Evolutionary conservation across 1,139 yeast species (phyloP), one percentile per base, ranked within the genome.

Genomic region (Suhomyces coccinellae): DNA sequence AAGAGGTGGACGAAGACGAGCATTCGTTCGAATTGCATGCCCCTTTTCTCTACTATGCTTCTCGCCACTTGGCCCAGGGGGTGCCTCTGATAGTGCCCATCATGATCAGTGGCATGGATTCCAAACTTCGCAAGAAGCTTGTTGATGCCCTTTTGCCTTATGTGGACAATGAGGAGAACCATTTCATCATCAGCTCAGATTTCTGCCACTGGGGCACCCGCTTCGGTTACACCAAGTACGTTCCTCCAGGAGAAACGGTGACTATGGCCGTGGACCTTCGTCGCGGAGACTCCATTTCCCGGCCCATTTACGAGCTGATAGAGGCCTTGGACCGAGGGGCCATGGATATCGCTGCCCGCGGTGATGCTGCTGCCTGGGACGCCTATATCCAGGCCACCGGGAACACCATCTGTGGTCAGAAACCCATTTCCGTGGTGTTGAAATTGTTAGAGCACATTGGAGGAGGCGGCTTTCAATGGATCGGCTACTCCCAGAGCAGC

Each of bases 11-110:
- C 62, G 82, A 83, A 47, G 87, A 85, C 27, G 99, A 95, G 62
- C 99, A 93, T 62, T 85, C 95, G 40, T 81, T 93, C 59, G 99
- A 95, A 60, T 87, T 95, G 96, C 99, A 93, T 64, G 79, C 87
- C 58, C 97, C 98, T 0, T 85, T 80, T 52, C 68, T 89, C 6
- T 74, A 80, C 54, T 69, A 75, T 50, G 68, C 75, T 47, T 69
- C 83, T 6, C 52, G 61, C n/a, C 53, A 57, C 8, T 52, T 66
- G 11, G 60, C 71, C 11, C 68, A 66, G 36, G 76, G 76, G 0
- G 54, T 67, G 1, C 83, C 85, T 0, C 65, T 63, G 33, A 79
- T 93, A 8, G 74, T 93, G 2, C 99, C 99, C 0, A 80, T 93
- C 37, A 74, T 93, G 77, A 76, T 93, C 6, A 85, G 96, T 27